Conservation (phyloP, 352 stramenopile species). For the Pythium dissotocum region DNA sequence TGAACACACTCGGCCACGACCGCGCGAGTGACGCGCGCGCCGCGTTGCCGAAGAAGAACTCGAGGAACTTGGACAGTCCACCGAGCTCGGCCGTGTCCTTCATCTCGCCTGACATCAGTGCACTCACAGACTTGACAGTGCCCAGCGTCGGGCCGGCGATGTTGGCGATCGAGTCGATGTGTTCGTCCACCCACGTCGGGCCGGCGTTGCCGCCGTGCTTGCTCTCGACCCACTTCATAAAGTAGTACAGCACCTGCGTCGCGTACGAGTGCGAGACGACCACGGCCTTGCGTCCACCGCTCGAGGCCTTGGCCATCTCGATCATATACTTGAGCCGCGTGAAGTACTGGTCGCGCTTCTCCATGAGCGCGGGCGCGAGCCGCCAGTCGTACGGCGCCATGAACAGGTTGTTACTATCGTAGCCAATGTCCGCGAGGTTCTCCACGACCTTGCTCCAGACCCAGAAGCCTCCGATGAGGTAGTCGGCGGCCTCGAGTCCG, state of each 20-base stretch:
- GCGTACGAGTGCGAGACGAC: constrained; percentile 94
- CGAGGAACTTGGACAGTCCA: constrained; percentile 83
- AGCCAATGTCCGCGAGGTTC: constrained; percentile 91
- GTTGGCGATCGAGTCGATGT: constrained; percentile 92
- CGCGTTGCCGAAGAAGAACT: constrained; percentile 71
- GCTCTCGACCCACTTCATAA: constrained; percentile 94
- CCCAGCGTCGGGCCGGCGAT: constrained; percentile 94
- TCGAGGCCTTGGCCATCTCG: constrained; percentile 82
- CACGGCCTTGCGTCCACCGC: constrained; percentile 85
- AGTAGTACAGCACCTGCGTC: constrained; percentile 91
- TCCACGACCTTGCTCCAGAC: constrained; percentile 93
- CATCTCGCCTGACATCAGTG: constrained; percentile 94
- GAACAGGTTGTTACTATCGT: constrained; percentile 91
- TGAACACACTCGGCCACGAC: constrained; percentile 84
- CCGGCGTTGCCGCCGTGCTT: constrained; percentile 82
- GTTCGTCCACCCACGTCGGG: constrained; percentile 90
- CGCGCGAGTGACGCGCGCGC: constrained; percentile 57
- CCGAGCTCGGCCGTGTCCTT: constrained; percentile 92
- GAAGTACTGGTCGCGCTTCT: constrained; percentile 87
- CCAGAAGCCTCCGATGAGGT: constrained; percentile 94
- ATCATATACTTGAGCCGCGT: constrained; percentile 93
- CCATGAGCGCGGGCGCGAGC: constrained; percentile 66
- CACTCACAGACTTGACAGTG: constrained; percentile 91
- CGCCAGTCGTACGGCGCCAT: constrained; percentile 90
- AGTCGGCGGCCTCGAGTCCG: constrained; percentile 92